These are phyloP conservation scores for Nakazawaea ernobii DNA, from an alignment of 805 yeast genomes.

Conservation along the genomic window DNA sequence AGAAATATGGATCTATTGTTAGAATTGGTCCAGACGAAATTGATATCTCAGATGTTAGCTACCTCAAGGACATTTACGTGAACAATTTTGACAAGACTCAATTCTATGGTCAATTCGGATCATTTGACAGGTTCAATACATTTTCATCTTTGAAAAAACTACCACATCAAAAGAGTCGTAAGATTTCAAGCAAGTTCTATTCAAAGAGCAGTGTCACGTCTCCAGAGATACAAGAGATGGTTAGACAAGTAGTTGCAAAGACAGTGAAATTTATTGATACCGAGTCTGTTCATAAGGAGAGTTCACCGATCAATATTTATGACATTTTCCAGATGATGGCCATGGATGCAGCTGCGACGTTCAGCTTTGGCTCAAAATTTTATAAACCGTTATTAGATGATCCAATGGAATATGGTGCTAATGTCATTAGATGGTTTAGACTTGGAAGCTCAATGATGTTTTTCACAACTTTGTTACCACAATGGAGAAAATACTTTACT, in stretches of 20 bases:
- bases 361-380: conserved; percentile 43
- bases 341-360: conserved; percentile 53
- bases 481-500: conserved; percentile 41
- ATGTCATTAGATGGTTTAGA: conserved; percentile 35
- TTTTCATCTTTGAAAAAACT: conserved; percentile 43
- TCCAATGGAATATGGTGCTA: conserved; percentile 24
- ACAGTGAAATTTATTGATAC: conserved; percentile 14
- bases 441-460: conserved; percentile 49
- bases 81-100: conserved; percentile 47
- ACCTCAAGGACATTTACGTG: conserved; percentile 42
- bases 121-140: conserved; percentile 45
- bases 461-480: conserved; percentile 50
- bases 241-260: conserved; percentile 22
- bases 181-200: conserved; percentile 27
- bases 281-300: conserved; percentile 8
- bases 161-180: conserved; percentile 32
- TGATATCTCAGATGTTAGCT: conserved; percentile 40
- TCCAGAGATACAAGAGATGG: conserved; percentile 19
- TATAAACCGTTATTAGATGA: conserved; percentile 36
- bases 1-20: conserved; percentile 47
- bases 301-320: conserved; percentile 41
- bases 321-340: conserved; percentile 55
- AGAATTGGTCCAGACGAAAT: conserved; percentile 50
- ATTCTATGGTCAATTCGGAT: conserved; percentile 48
- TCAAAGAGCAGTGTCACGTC: conserved; percentile 30